Evolutionary conservation across 2,329 filamentous ascomycete species (phyloP), one percentile per base, ranked within the genome.

Genomic region (Colletotrichum abscissum): DNA sequence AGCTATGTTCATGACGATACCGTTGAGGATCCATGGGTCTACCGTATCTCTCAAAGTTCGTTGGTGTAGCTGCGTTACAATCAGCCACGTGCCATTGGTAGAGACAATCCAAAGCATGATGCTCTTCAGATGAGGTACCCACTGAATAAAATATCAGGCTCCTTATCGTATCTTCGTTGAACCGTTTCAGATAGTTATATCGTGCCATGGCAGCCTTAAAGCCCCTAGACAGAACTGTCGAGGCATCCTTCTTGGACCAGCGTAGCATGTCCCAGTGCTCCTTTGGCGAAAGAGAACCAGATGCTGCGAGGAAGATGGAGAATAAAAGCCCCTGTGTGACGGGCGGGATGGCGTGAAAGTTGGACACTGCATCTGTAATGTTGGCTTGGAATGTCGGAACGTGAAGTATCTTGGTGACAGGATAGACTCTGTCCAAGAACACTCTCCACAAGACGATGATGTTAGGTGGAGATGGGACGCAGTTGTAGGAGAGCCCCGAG

Each of bases 1-100:
- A 1, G 90, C 91, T 64, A 93, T 89, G 24, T 91, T 87, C 28
- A 93, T 84, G 5, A 90, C 85, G 22, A 90, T 84, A 3, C 91
- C 91, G 63, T 88, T 89, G n/a, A 92, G 77, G 56, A 91, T 86
- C 88, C 90, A 92, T 7, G 62, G 54, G 14, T 66, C 52, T 7
- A 14, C 19, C 1, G 28, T 19, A 9, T 58, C 66, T 8, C 62
- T n/a, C 19, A 24, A 42, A 14, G 57, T 63, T 46, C 54, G 55
- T 30, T 63, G 56, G 30, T 63, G 46, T 12, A 68, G 7, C 66
- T 68, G 28, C 19, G 22, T 16, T 19, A 1, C 1, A 22, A 1
- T 60, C 0, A 52, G 65, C 26, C 16, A 14, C 2, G 12, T 16
- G 16, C 2, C 2, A n/a, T 7, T 1, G 3, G n/a, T 3, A 5